Evolutionary conservation across 73 alveolate species (phyloP), one percentile per base, ranked within the genome.

Genomic region (Paramecium bursaria): DNA sequence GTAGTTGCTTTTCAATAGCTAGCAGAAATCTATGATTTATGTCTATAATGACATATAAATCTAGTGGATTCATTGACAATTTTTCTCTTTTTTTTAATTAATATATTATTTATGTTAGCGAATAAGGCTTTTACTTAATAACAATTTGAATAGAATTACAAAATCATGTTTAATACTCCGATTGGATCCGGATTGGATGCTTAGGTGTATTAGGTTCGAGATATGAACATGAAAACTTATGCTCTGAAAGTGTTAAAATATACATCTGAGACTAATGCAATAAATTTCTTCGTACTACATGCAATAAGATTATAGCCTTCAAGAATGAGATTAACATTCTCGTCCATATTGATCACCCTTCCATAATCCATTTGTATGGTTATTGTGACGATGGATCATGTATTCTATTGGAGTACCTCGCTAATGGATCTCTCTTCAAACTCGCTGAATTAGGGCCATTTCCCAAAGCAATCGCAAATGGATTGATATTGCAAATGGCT

Each of bases 291-390:
- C 82, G 60, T 67, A 67, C 33, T 39, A 17, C 6, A 21, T 14
- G 22, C 21, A 42, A 39, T 13, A 33, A 67, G 19, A 25, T 31
- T 67, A 35, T 25, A 67, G 82, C 44, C 44, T 25, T n/a, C n/a
- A 39, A 67, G 82, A 67, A 67, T 57, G 60, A 67, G 22, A 67
- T 67, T 17, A 53, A 67, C 22, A 67, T 67, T 39, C 82, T 67
- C 13, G 60, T 42, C 14, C 82, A 67, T 14, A 67, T 67, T 35
- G 23, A 67, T 21, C 57, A 67, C 27, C 82, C 82, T 1, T 17
- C 33, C 11, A 67, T 67, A 2, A 67, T 42, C 26, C 17, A 42
- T n/a, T 39, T 67, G 82, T 0, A 39, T 35, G 60, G 82, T 19
- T 67, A 33, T 42, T 67, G 60, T 67, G 19, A 53, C 5, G 82